Evolutionary conservation across 805 yeast species (phyloP).

Genomic region (Gaillardinia entomophila): DNA sequence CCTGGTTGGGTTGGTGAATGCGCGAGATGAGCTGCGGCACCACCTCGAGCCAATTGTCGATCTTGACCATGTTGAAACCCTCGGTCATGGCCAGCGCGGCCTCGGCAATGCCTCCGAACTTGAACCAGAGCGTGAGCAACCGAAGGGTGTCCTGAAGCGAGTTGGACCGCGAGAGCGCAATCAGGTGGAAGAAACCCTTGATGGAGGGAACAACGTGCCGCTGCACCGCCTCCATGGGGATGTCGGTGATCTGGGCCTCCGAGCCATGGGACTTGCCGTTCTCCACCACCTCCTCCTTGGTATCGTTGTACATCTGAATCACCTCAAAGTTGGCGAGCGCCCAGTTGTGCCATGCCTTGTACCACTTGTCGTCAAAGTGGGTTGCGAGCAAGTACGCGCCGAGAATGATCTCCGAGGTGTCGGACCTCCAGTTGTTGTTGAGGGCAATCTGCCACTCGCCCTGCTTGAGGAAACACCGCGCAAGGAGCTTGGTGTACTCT

Average conservation of each 20-base stretch:
- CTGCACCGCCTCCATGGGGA: conserved; percentile 55
- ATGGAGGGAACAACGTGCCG: conserved; percentile 95
- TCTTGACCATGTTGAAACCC: conserved; percentile 82
- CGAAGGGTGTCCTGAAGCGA: conserved; percentile 92
- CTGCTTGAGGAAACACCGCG: conserved; percentile 92
- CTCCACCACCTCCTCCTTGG: conserved; percentile 11
- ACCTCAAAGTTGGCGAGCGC: conserved; percentile 97
- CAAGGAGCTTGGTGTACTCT: conserved; percentile 77
- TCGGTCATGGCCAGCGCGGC: conserved; percentile 87
- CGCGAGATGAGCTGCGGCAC: conserved; percentile 94
- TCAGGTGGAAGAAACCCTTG: conserved; percentile 91
- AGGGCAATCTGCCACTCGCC: conserved; percentile 97
- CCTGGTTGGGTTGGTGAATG: conserved; percentile 89
- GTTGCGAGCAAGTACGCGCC: conserved; percentile 93
- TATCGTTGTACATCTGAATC: conserved; percentile 52
- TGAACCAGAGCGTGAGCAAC: conserved; percentile 89
- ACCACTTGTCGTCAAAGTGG: conserved; percentile 89
- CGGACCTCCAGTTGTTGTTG: conserved; percentile 73
- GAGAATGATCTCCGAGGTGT: conserved; percentile 71
- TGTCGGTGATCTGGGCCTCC: conserved; percentile 11
- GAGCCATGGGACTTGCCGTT: conserved; percentile 5
- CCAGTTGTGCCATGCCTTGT: conserved; percentile 99
- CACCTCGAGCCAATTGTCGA: conserved; percentile 94
- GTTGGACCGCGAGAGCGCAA: conserved; percentile 77
- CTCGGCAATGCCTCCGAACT: conserved; percentile 88